Base-by-base conservation (phyloP, 2,329 filamentous ascomycete species). In the Diaporthe caulivora region DNA sequence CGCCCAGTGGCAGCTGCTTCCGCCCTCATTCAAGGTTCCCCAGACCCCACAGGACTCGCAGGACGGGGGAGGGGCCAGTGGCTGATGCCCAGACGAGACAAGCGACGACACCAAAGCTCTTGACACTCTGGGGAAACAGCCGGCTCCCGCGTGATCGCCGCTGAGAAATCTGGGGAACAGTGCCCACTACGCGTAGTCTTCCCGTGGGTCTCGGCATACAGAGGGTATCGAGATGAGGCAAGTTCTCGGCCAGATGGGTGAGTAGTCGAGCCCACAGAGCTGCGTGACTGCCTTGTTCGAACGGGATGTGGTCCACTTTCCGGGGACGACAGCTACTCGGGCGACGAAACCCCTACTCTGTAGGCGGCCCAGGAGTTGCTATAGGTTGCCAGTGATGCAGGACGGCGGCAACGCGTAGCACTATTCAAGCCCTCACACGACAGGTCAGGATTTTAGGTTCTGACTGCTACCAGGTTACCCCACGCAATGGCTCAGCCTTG, bases 401-500 rank as follows among this genome's bases (percentile, higher is more conserved):
- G 31, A 67, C 44, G 17, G 47, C 44, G 31, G 26, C 21, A 26
- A 65, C n/a, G 47, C 31, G 31, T 40, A 53, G 62, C 62, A 67
- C 62, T 40, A 29, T 51, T n/a, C 8, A 67, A 67, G 62, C 29
- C 26, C 24, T 13, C 21, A 51, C 47, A 53, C 47, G 44, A 53
- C 15, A 67, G 47, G 62, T 29, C 62, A 13, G 47, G 62, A 47
- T 21, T 51, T 53, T 67, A 67, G 62, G 62, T 53, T 67, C 47
- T 67, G 47, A 67, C 47, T 40, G 31, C n/a, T n/a, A 37, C 62
- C n/a, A 67, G 47, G 62, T 67, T 67, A 67, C 62, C 62, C 62
- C 62, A 67, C 47, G 47, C 44, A 13, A 3, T 26, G 11, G 13
- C 57, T 62, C 44, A 54, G 44, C 69, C 69, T 62, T 62, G 55